Conservation (phyloP, 306 rosid genomes). For the Oemleria cerasiformis region DNA sequence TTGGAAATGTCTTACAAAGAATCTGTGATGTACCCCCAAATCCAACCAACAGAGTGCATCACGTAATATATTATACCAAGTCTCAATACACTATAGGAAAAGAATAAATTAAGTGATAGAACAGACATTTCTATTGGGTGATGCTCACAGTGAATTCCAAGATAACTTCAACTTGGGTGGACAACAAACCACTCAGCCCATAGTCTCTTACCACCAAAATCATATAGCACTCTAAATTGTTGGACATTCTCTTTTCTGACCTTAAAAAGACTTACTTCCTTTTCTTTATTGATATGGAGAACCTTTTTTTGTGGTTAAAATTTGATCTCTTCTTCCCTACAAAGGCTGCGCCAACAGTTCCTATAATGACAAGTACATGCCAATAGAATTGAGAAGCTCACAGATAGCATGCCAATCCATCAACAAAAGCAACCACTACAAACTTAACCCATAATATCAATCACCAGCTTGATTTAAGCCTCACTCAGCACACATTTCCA, state of each 20-base stretch:
- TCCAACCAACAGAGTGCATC: neutral
- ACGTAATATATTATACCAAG: neutral
- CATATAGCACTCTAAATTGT: neutral
- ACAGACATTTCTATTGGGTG: neutral
- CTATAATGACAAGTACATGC: neutral
- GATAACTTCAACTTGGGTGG: neutral
- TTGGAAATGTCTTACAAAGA: neutral
- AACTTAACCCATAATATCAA: constrained; percentile 1
- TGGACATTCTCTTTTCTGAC: neutral
- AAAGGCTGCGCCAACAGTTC: neutral
- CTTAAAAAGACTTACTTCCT: neutral
- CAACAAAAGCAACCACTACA: constrained; percentile 9
- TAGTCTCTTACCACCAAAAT: neutral
- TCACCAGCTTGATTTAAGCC: neutral
- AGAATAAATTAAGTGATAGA: neutral
- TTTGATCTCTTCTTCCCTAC: neutral
- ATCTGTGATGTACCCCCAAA: neutral
- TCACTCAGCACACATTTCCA: constrained; percentile 5
- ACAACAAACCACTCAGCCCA: neutral
- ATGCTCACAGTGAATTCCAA: neutral
- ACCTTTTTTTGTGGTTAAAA: neutral
- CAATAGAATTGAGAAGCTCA: neutral
- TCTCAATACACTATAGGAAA: neutral
- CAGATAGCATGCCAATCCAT: constrained; percentile 1
- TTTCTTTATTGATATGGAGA: neutral